Evolutionary conservation across 352 stramenopile species (phyloP).

Genomic region (Phytophthora nicotianae): DNA sequence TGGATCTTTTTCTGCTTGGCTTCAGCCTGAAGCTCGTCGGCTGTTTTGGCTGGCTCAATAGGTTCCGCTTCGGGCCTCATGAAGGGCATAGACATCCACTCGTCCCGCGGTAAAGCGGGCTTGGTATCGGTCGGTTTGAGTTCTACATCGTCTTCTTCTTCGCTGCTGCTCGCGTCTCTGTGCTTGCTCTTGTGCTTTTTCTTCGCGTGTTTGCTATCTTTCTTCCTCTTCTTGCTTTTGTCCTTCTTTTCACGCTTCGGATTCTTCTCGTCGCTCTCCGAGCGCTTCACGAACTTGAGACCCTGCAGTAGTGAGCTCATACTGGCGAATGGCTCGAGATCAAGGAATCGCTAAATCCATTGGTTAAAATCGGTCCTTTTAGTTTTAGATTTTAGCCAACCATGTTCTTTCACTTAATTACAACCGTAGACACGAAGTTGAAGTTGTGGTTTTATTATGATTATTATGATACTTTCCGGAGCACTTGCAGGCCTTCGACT

Average conservation of each 20-base stretch:
- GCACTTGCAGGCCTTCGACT: conserved; percentile 53
- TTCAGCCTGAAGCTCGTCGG: conserved; percentile 44
- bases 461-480: conserved; percentile 58
- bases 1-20: conserved; percentile 67
- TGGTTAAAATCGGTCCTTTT: conserved; percentile 29
- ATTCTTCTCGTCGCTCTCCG: conserved; percentile 22
- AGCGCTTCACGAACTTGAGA: conserved; percentile 65
- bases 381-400: neutral
- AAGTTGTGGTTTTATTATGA: too few relatives aligned
- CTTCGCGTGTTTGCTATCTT: conserved; percentile 44
- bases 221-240: conserved; percentile 46
- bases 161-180: conserved; percentile 18
- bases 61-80: conserved; percentile 29
- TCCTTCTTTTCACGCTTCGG: conserved; percentile 35
- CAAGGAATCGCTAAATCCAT: conserved; percentile 1
- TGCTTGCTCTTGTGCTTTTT: conserved; percentile 38
- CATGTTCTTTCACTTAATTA: neutral
- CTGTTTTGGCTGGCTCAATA: conserved; percentile 44
- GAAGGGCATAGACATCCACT: conserved; percentile 88
- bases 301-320: conserved; percentile 69
- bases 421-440: conserved; percentile 4
- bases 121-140: neutral
- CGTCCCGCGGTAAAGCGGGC: conserved; percentile 55
- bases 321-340: conserved; percentile 5
- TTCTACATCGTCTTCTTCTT: conserved; percentile 22